These are phyloP conservation scores for Apiotrichum gamsii DNA, from an alignment of 1,284 basidiomycete genomes.

Conservation along the genomic window DNA sequence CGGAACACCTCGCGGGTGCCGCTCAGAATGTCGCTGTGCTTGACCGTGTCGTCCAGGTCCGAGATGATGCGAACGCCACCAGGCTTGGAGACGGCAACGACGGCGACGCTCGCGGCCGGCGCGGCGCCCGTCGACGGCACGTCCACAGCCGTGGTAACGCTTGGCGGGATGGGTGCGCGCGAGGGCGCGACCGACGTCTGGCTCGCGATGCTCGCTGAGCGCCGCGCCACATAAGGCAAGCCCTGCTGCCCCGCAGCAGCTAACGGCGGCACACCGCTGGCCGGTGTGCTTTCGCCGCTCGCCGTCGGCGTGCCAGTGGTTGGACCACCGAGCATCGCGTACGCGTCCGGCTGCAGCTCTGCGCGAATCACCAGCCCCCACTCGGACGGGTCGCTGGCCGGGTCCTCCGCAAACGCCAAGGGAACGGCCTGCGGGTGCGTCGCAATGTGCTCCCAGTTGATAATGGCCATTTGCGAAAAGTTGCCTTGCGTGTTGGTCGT, in stretches of 20 bases:
- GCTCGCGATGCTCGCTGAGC: background rate
- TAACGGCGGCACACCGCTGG: conserved; percentile 46
- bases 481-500: conserved; percentile 61
- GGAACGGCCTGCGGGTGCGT: conserved; percentile 56
- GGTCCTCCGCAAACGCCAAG: conserved; percentile 55
- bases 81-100: conserved; percentile 21
- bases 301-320: background rate
- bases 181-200: background rate
- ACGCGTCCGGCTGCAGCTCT: conserved; percentile 16
- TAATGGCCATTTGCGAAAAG: conserved; percentile 58
- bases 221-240: no score
- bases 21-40: conserved; percentile 63
- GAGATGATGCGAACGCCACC: conserved; percentile 66
- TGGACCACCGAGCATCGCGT: conserved; percentile 2
- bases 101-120: conserved; percentile 1
- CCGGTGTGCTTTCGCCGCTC: conserved; percentile 18
- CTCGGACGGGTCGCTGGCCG: conserved; percentile 45
- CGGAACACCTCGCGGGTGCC: conserved; percentile 68
- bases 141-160: no score
- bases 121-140: background rate
- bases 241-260: no score
- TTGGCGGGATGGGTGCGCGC: no score
- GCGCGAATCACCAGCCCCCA: conserved; percentile 23
- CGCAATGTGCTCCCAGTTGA: conserved; percentile 64
- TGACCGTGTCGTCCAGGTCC: conserved; percentile 93